A percentile compares a stretch with the other conserved stretches of the same genome.
Evolutionary conservation across 495 filamentous ascomycete genomes (phyloP).

Genomic region (Xylaria flabelliformis): DNA sequence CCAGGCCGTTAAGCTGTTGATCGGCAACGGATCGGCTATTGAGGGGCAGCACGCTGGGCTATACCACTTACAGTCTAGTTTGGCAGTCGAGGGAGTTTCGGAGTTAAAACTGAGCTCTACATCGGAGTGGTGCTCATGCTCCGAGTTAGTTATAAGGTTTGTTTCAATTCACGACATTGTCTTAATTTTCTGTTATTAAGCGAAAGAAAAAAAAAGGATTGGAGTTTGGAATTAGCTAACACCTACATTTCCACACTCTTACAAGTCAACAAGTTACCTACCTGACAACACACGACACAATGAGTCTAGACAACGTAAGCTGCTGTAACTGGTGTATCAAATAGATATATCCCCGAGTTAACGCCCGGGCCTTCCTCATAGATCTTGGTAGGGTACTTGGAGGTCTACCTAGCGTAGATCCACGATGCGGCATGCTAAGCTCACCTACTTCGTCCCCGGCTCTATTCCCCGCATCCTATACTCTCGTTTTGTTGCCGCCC

Average conservation of each 20-base stretch:
- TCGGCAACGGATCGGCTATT: not conserved
- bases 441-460: slow-evolving; percentile 23
- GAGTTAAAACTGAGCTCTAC: not conserved
- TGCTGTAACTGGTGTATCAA: not conserved
- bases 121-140: not conserved
- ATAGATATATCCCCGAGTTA: not conserved
- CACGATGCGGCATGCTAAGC: slow-evolving; percentile 4
- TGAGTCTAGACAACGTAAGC: not conserved
- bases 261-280: not conserved
- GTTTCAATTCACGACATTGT: not conserved
- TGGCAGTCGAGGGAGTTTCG: not conserved
- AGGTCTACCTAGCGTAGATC: slow-evolving; percentile 4
- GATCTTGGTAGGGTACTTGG: not conserved
- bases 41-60: slow-evolving; percentile 7
- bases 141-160: not conserved
- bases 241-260: not conserved
- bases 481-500: not conserved
- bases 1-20: not conserved
- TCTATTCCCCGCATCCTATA: slow-evolving; percentile 32
- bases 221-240: not conserved
- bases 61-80: slow-evolving; percentile 5
- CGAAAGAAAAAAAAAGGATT: too few relatives aligned
- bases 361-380: not conserved
- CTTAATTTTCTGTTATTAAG: too few relatives aligned
- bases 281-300: not conserved